A percentile compares a stretch with the other conserved stretches of the same genome.
These are phyloP conservation scores for Euphorbia schlechtendalii DNA, from an alignment of 441 rosid species.

Conservation along the genomic window DNA sequence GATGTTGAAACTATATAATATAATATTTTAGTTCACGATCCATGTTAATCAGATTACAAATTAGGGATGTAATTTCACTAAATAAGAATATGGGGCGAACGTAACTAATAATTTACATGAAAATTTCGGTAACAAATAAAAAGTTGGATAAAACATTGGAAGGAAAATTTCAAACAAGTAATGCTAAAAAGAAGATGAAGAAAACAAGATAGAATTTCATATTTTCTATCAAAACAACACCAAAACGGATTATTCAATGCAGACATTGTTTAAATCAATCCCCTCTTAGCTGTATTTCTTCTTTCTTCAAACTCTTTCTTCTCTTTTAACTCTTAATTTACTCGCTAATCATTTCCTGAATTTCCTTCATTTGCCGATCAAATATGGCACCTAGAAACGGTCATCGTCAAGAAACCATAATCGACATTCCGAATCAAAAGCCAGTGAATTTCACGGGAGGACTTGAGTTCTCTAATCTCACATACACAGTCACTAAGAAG, in stretches of 20 bases:
- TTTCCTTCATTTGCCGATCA: neutral
- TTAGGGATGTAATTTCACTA: too few species aligned
- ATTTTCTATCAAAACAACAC: conserved; percentile 22
- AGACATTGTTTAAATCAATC: conserved; percentile 30
- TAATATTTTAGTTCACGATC: too few species aligned
- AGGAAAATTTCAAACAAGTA: neutral
- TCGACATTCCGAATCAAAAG: conserved; percentile 35
- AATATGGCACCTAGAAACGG: conserved; percentile 26
- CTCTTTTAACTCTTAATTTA: conserved; percentile 18
- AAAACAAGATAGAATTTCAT: conserved; percentile 27
- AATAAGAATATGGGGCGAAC: too few species aligned
- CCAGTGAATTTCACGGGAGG: conserved; percentile 41
- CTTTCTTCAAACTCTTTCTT: neutral
- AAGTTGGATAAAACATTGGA: neutral
- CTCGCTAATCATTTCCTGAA: neutral
- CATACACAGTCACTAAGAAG: conserved; percentile 43
- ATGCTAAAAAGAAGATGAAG: conserved; percentile 29
- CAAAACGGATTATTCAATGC: conserved; percentile 36
- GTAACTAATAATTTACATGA: too few species aligned
- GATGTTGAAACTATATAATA: too few species aligned
- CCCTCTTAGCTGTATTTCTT: conserved; percentile 21
- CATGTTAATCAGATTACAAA: too few species aligned
- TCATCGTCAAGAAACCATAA: conserved; percentile 26
- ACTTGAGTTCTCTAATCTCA: conserved; percentile 47
- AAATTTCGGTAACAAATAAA: too few species aligned